Conservation (phyloP, 2,329 filamentous ascomycete genomes). For the Fusarium odoratissimum region DNA sequence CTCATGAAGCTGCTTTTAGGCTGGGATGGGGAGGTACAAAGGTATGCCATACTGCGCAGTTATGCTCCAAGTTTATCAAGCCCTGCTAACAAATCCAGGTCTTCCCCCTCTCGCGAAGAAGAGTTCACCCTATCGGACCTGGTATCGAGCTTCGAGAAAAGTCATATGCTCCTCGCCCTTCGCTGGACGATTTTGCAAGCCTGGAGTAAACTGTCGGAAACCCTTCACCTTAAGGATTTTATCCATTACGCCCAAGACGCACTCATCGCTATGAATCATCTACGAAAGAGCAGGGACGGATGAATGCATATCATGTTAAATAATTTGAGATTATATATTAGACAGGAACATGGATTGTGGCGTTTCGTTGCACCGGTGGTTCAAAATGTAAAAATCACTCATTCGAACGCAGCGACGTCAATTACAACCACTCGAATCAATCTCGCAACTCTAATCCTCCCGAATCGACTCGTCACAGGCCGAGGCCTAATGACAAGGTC, state of each 20-base stretch:
- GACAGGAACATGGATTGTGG: conserved; percentile 36
- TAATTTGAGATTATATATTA: conserved; percentile 43
- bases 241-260: neutral
- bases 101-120: conserved; percentile 70
- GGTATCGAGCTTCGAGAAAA: conserved; percentile 84
- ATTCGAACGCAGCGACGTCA: conserved; percentile 2
- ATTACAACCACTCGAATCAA: conserved; percentile 1
- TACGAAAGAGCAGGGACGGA: conserved; percentile 15
- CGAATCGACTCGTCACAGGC: conserved; percentile 16
- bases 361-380: conserved; percentile 19
- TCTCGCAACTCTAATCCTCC: neutral
- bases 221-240: neutral
- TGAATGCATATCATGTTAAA: conserved; percentile 38
- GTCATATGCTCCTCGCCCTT: conserved; percentile 63
- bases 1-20: conserved; percentile 93
- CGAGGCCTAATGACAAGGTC: conserved; percentile 18
- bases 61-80: neutral
- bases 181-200: conserved; percentile 74
- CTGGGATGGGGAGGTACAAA: conserved; percentile 95
- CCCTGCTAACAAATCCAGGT: conserved; percentile 55
- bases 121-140: conserved; percentile 76
- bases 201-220: conserved; percentile 65
- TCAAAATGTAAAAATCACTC: conserved; percentile 40
- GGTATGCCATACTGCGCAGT: conserved; percentile 59
- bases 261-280: neutral